Conservation (phyloP, 2,329 filamentous ascomycete species). For the Fusarium armeniacum region DNA sequence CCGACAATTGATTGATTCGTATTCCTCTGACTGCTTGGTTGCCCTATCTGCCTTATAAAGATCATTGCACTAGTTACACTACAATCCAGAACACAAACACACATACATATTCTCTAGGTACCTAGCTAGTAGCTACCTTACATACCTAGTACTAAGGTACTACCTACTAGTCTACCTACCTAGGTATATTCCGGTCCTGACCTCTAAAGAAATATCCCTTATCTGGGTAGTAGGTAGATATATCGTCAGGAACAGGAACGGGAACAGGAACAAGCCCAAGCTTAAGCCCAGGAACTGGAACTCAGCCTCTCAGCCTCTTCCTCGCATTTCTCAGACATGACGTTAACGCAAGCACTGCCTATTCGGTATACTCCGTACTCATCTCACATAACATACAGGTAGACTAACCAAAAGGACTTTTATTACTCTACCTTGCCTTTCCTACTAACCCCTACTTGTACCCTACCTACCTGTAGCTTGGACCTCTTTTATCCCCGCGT, state of each 20-base stretch:
- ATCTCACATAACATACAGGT: conserved; percentile 9
- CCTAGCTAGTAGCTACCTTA: too few relatives aligned
- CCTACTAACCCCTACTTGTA: conserved; percentile 1
- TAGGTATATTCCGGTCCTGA: too few relatives aligned
- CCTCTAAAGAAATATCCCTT: not conserved
- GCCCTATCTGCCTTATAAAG: not conserved
- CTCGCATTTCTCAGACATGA: conserved; percentile 50
- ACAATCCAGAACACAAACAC: not conserved
- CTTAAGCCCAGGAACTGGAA: conserved; percentile 33
- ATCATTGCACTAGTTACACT: not conserved
- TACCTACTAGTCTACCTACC: too few relatives aligned
- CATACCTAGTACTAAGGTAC: too few relatives aligned
- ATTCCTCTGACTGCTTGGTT: conserved; percentile 4
- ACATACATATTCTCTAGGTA: not conserved
- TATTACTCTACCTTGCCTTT: conserved; percentile 5
- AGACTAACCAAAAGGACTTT: conserved; percentile 3
- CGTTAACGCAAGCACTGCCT: conserved; percentile 49
- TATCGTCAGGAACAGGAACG: conserved; percentile 19
- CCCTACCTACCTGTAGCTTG: conserved; percentile 18
- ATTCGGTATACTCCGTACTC: conserved; percentile 27
- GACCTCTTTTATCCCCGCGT: conserved; percentile 33
- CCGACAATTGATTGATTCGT: not conserved
- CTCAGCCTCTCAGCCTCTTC: conserved; percentile 34
- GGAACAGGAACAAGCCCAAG: not conserved
- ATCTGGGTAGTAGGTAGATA: conserved; percentile 2